Base-by-base conservation (phyloP, 495 filamentous ascomycete species). In the Cryomyces minteri region DNA sequence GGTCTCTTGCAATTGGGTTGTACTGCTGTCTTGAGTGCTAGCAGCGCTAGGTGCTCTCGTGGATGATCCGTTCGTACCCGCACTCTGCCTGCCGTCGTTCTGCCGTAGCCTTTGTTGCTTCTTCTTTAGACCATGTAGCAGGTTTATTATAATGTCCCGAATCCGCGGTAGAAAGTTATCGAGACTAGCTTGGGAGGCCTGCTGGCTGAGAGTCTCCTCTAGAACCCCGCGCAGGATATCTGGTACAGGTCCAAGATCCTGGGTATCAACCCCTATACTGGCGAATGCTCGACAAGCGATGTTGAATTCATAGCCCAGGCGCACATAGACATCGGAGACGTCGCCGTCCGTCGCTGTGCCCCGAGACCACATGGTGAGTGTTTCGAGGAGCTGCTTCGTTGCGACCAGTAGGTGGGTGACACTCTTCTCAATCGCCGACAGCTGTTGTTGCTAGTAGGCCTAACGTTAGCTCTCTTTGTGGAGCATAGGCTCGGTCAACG, bases 291-390 rank as follows among this genome's bases (percentile, higher is more conserved):
- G 80, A 62, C 87, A 95, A 6, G 90, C 90, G 63, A 96, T 82
- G 61, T 98, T 98, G 68, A 98, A 98, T 62, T 98, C 90, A 59
- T 96, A 98, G 10, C 92, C 90, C 45, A 98, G 65, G 31, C 92
- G 78, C 39, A 98, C 90, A 58, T 98, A 98, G 51, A 98, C 90
- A 61, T 98, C 90, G 30, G 88, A 94, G 34, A 98, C 90, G 54
- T 94, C 84, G 38, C 77, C 81, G 62, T 98, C 90, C 43, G 85
- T 86, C 42, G 90, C 86, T 50, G 77, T 76, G 46, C 83, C 79
- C 28, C 88, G 82, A 41, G 92, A 96, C 90, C 90, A 98, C 67
- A 88, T 80, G 40, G 90, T 98, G 29, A 98, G 71, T 2, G 90
- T 96, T 64, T 98, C 90, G 36, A 98, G 77, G 9, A 98, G 77